Evolutionary conservation across 225 moss, liverwort and hornwort genomes (phyloP).

Genomic region (Ulota crispa): DNA sequence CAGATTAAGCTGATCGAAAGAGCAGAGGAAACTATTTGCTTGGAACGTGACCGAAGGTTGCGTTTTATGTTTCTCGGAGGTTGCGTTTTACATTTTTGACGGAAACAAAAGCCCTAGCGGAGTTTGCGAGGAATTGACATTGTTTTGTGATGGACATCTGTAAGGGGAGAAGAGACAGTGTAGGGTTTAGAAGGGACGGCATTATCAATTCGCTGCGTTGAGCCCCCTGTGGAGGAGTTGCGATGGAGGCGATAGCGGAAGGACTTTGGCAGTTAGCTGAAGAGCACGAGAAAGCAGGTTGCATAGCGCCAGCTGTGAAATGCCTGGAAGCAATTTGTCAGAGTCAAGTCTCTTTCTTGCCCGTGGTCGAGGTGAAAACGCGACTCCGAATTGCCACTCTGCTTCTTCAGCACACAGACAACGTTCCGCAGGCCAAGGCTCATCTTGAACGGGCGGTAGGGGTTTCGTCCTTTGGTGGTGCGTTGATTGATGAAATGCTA

Average conservation of each 20-base stretch:
- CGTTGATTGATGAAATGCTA: background rate
- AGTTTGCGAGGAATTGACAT: background rate
- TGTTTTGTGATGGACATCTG: conserved; percentile 21
- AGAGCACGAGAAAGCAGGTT: conserved; percentile 68
- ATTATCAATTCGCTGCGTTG: background rate
- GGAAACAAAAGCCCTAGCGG: conserved; percentile 1
- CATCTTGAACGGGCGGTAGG: conserved; percentile 94
- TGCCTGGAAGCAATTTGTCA: conserved; percentile 98
- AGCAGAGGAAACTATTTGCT: background rate
- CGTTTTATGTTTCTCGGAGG: background rate
- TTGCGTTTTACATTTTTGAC: background rate
- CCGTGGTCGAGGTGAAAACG: conserved; percentile 91
- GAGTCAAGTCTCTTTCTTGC: conserved; percentile 90
- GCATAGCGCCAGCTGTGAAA: conserved; percentile 76
- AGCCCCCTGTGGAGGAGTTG: conserved; percentile 8
- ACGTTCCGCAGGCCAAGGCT: conserved; percentile 84
- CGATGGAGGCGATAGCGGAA: conserved; percentile 86
- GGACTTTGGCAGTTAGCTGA: conserved; percentile 95
- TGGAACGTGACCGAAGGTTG: background rate
- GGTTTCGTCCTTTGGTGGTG: conserved; percentile 18
- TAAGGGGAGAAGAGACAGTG: conserved; percentile 7
- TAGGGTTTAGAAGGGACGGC: conserved; percentile 23
- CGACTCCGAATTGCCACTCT: conserved; percentile 83
- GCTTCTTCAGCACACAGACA: conserved; percentile 70
- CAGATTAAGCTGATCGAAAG: background rate